A percentile compares a stretch with the other conserved stretches of the same genome.
These are phyloP conservation scores for Exophiala viscosa DNA, from an alignment of 2,329 filamentous ascomycete genomes.

Conservation along the genomic window DNA sequence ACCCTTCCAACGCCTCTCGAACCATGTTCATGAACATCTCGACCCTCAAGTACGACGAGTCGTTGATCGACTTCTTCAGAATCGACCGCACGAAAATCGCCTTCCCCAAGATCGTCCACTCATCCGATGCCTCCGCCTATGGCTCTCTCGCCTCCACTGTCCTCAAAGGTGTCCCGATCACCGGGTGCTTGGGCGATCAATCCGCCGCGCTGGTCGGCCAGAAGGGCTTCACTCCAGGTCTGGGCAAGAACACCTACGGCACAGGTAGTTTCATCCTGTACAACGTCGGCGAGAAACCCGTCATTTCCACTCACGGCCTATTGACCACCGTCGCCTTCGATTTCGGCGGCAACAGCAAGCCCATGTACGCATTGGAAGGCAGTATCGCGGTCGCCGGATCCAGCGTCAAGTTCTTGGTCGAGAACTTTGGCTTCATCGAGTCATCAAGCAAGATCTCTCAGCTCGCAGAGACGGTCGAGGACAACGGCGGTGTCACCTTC, in stretches of 20 bases:
- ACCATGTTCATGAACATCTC: conserved; percentile 94
- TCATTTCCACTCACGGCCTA: conserved; percentile 78
- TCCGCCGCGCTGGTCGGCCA: conserved; percentile 82
- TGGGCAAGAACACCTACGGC: conserved; percentile 87
- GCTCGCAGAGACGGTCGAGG: conserved; percentile 60
- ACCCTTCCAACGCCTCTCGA: conserved; percentile 80
- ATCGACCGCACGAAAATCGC: conserved; percentile 68
- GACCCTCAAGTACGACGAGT: conserved; percentile 74
- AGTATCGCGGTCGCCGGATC: conserved; percentile 79
- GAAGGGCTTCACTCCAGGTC: conserved; percentile 74
- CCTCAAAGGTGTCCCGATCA: conserved; percentile 67
- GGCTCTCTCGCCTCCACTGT: conserved; percentile 63
- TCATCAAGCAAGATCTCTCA: conserved; percentile 62
- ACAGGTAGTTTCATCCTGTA: conserved; percentile 88
- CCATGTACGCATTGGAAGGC: conserved; percentile 77
- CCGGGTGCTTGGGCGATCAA: conserved; percentile 84
- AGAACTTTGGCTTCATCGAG: conserved; percentile 61
- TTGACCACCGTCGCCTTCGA: conserved; percentile 86
- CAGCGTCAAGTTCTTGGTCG: conserved; percentile 71
- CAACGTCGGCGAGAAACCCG: conserved; percentile 79
- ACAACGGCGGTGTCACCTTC: conserved; percentile 80
- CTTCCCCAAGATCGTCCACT: conserved; percentile 79
- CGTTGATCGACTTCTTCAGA: conserved; percentile 72
- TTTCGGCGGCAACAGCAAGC: conserved; percentile 64
- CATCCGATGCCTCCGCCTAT: conserved; percentile 69